Evolutionary conservation across 495 filamentous ascomycete genomes (phyloP).

Genomic region (Penicillium bovifimosum): DNA sequence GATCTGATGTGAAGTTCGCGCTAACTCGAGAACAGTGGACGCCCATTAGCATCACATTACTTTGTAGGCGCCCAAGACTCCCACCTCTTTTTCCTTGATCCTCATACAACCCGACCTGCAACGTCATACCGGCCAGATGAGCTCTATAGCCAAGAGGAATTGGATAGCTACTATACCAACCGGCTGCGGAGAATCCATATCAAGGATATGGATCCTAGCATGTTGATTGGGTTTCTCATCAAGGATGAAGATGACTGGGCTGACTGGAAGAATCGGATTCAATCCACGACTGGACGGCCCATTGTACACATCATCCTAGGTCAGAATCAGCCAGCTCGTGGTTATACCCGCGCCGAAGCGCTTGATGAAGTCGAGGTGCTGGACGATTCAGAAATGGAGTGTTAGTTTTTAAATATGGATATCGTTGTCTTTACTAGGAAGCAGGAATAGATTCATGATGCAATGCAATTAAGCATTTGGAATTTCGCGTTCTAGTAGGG

Average conservation of each 20-base stretch:
- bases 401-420: background rate
- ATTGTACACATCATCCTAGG: constrained; percentile 68
- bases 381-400: constrained; percentile 56
- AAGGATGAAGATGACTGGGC: constrained; percentile 76
- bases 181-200: constrained; percentile 77
- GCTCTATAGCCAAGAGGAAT: constrained; percentile 62
- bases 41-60: constrained; percentile 92
- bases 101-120: constrained; percentile 70
- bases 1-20: background rate
- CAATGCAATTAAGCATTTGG: constrained; percentile 51
- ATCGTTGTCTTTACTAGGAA: constrained; percentile 1
- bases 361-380: constrained; percentile 87
- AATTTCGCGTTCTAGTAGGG: constrained; percentile 44
- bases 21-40: constrained; percentile 49
- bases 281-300: constrained; percentile 66
- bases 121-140: constrained; percentile 51
- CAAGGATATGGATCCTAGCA: constrained; percentile 95
- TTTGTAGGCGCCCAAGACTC: constrained; percentile 92
- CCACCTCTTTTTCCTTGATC: constrained; percentile 91
- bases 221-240: constrained; percentile 96
- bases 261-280: constrained; percentile 67
- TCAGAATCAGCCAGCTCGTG: constrained; percentile 55
- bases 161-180: constrained; percentile 81
- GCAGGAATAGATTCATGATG: constrained; percentile 16
- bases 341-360: constrained; percentile 58